These are phyloP conservation scores for Haematococcus sp. DNA, from an alignment of 139 green algal genomes.

Conservation along the genomic window DNA sequence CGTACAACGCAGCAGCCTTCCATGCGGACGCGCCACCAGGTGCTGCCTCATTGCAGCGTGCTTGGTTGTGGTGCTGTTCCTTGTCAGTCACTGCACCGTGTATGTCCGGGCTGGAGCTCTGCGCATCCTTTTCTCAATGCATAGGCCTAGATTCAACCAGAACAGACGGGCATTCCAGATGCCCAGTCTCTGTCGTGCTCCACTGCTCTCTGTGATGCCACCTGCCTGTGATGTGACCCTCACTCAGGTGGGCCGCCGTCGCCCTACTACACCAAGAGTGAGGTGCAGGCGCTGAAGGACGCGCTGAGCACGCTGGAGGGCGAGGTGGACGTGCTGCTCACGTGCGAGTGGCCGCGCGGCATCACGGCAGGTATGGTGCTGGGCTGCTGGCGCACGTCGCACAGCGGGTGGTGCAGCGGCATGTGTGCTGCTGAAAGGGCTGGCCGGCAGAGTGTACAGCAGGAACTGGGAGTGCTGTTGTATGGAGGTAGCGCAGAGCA, in stretches of 20 bases:
- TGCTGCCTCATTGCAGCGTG: no score
- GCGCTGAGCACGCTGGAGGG: conserved; percentile 47
- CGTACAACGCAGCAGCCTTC: conserved; percentile 49
- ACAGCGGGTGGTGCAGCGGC: background rate
- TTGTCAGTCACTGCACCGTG: no score
- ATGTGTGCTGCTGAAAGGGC: background rate
- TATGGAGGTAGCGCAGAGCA: no score
- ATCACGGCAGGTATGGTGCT: conserved; percentile 36
- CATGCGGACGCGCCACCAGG: background rate
- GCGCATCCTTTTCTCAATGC: no score
- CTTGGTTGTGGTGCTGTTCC: no score
- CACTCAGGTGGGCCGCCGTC: background rate
- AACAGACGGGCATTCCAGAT: no score
- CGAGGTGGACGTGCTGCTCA: conserved; percentile 87
- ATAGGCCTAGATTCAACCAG: no score
- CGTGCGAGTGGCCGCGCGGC: conserved; percentile 77
- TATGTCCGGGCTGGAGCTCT: no score
- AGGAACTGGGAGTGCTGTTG: no score
- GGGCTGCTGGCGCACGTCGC: conserved; percentile 20
- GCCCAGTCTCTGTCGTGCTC: no score
- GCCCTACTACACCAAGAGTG: conserved; percentile 57
- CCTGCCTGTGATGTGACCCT: background rate
- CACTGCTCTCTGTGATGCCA: background rate
- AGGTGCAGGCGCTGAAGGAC: conserved; percentile 60
- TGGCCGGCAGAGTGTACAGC: background rate